Percentiles rank a stretch among this genome's conserved stretches.
phyloP scores from a whole-genome alignment of 2,329 filamentous ascomycete genomes.

The Neocucurbitaria cava region DNA sequence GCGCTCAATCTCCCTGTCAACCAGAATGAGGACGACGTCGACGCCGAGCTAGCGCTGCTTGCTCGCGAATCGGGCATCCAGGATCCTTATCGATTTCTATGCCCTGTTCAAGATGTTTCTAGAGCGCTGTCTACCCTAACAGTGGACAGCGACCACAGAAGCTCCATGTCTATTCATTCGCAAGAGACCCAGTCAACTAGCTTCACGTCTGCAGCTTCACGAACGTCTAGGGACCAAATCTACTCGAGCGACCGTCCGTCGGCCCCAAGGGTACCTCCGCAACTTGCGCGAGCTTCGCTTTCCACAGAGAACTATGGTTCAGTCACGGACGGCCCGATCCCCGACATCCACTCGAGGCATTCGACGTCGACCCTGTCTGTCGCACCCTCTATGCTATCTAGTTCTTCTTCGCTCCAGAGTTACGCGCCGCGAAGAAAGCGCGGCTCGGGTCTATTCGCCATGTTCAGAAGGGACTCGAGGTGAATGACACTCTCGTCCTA shows the following conservation, averaged over 20 bases:
- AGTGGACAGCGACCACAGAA: slow-evolving; percentile 38
- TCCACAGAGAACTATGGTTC: slow-evolving; percentile 26
- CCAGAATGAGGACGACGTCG: slow-evolving; percentile 42
- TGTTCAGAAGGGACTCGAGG: slow-evolving; percentile 43
- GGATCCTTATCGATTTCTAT: slow-evolving; percentile 42
- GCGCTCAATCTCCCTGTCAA: slow-evolving; percentile 33
- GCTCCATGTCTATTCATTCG: slow-evolving; percentile 44
- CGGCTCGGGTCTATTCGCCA: slow-evolving; percentile 37
- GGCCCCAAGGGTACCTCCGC: slow-evolving; percentile 21
- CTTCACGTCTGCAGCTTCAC: slow-evolving; percentile 42
- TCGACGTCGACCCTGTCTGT: slow-evolving; percentile 34
- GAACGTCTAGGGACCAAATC: slow-evolving; percentile 40
- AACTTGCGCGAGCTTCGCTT: slow-evolving; percentile 22
- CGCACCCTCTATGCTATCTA: slow-evolving; percentile 30
- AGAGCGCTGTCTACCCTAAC: slow-evolving; percentile 42
- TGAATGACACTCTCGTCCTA: slow-evolving; percentile 9
- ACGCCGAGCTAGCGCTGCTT: slow-evolving; percentile 34
- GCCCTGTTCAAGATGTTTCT: slow-evolving; percentile 28
- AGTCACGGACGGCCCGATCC: slow-evolving; percentile 22
- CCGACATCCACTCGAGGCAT: slow-evolving; percentile 24
- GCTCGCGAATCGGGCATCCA: slow-evolving; percentile 42
- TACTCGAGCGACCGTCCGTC: slow-evolving; percentile 25
- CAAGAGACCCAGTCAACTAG: slow-evolving; percentile 46
- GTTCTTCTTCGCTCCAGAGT: slow-evolving; percentile 25
- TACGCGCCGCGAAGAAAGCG: slow-evolving; percentile 34